phyloP scores from a whole-genome alignment of 495 filamentous ascomycete species.

The Hypoxylon perforatum region DNA sequence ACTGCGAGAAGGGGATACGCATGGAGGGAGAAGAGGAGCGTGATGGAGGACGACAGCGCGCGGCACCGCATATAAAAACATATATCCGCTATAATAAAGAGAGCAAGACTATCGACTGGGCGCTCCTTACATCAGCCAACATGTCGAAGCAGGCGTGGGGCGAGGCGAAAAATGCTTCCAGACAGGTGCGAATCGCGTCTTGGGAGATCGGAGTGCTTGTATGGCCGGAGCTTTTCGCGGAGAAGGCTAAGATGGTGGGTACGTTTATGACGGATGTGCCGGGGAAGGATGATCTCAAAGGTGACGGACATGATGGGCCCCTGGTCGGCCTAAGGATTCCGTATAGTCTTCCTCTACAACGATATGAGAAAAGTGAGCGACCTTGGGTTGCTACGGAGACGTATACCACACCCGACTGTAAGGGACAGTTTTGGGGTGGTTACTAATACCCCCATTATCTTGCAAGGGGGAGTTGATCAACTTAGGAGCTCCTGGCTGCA shows the following conservation, averaged over 20 bases:
- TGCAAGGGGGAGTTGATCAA: too few species aligned
- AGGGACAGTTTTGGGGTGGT: constrained; percentile 57
- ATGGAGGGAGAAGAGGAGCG: constrained; percentile 11
- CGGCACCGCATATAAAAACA: constrained; percentile 92
- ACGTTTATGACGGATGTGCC: constrained; percentile 72
- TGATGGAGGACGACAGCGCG: constrained; percentile 72
- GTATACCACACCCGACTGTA: constrained; percentile 75
- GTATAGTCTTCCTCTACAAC: constrained; percentile 80
- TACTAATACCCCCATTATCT: neutral
- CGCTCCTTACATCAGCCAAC: constrained; percentile 86
- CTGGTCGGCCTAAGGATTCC: constrained; percentile 81
- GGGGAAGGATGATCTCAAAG: constrained; percentile 2
- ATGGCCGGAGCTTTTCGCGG: constrained; percentile 76
- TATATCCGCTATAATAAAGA: constrained; percentile 80
- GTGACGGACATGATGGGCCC: constrained; percentile 29
- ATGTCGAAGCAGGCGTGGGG: constrained; percentile 93
- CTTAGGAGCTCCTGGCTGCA: too few species aligned
- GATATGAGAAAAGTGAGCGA: constrained; percentile 69
- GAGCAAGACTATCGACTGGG: constrained; percentile 78
- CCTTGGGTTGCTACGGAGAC: constrained; percentile 82
- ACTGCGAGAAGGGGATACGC: constrained; percentile 53
- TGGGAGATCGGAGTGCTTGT: constrained; percentile 90
- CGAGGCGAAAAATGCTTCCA: constrained; percentile 60
- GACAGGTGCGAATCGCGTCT: constrained; percentile 76
- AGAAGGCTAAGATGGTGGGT: constrained; percentile 70